Evolutionary conservation across 2,329 filamentous ascomycete species (phyloP).

Genomic region (Talaromyces amestolkiae): DNA sequence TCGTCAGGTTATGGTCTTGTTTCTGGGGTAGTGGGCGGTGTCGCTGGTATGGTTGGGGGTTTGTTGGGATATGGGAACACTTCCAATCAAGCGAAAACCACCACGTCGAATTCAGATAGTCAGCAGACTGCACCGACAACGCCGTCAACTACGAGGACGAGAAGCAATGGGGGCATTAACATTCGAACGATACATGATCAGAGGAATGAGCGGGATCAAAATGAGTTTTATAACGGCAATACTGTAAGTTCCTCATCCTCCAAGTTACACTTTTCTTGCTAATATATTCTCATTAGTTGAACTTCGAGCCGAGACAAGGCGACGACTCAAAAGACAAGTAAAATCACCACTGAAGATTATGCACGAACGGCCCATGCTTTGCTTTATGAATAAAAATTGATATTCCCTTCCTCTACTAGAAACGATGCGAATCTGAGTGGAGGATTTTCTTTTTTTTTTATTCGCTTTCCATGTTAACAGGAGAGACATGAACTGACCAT

Average conservation of each 20-base stretch:
- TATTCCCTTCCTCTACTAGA: constrained; percentile 14
- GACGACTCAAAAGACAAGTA: constrained; percentile 50
- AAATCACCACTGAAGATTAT: constrained; percentile 6
- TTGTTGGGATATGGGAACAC: constrained; percentile 41
- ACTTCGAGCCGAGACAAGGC: constrained; percentile 65
- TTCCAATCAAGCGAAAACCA: constrained; percentile 1
- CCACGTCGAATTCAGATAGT: constrained; percentile 6
- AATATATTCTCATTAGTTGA: constrained; percentile 49
- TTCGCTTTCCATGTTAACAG: constrained; percentile 16
- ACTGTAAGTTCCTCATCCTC: constrained; percentile 57
- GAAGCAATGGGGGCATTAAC: constrained; percentile 31
- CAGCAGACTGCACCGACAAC: neutral
- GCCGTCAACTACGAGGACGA: neutral
- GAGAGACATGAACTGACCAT: constrained; percentile 3
- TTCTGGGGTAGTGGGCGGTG: constrained; percentile 43
- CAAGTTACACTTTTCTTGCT: constrained; percentile 22
- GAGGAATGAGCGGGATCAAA: constrained; percentile 55
- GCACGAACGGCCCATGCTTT: neutral
- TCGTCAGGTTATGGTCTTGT: constrained; percentile 43
- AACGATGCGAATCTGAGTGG: constrained; percentile 15
- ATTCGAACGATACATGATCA: constrained; percentile 56
- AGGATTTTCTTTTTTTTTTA: constrained; percentile 13
- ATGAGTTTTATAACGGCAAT: constrained; percentile 88
- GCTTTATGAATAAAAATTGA: neutral
- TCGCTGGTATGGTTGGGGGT: constrained; percentile 44